A percentile compares a stretch with the other conserved stretches of the same genome.
phyloP scores from a whole-genome alignment of 129 eudicot species.

The Lactuca saligna region DNA sequence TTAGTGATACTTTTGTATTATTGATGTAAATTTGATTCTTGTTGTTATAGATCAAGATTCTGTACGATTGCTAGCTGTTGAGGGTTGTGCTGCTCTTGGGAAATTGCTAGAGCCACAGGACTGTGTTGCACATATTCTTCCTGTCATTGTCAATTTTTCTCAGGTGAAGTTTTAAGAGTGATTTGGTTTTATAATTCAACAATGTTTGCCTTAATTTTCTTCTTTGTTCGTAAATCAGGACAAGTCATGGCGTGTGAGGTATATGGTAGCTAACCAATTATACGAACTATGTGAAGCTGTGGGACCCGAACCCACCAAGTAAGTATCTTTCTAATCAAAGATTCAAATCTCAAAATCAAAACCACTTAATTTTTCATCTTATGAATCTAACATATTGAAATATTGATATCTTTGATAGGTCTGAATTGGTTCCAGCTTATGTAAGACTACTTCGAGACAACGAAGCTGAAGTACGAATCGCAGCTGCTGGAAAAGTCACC shows the following conservation, averaged over 20 bases:
- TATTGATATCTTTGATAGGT: conserved; percentile 27
- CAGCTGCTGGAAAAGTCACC: conserved; percentile 97
- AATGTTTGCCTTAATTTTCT: background rate
- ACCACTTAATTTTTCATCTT: background rate
- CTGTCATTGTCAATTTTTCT: conserved; percentile 89
- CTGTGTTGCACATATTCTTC: conserved; percentile 90
- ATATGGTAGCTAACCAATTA: conserved; percentile 97
- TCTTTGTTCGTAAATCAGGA: conserved; percentile 52
- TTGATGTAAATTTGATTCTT: background rate
- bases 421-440: conserved; percentile 92
- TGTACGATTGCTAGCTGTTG: conserved; percentile 93
- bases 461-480: conserved; percentile 98
- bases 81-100: conserved; percentile 99
- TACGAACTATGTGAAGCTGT: conserved; percentile 98
- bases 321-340: background rate
- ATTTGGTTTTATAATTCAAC: background rate
- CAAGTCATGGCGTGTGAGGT: conserved; percentile 97
- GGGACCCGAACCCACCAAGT: conserved; percentile 96
- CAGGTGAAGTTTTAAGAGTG: conserved; percentile 50
- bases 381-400: background rate
- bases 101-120: conserved; percentile 93
- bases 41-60: conserved; percentile 86
- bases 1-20: too few relatives aligned
- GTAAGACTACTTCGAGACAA: conserved; percentile 92
- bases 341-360: too few relatives aligned